Evolutionary conservation across 179 eudicot genomes (phyloP).

Genomic region (Silene noctiflora): DNA sequence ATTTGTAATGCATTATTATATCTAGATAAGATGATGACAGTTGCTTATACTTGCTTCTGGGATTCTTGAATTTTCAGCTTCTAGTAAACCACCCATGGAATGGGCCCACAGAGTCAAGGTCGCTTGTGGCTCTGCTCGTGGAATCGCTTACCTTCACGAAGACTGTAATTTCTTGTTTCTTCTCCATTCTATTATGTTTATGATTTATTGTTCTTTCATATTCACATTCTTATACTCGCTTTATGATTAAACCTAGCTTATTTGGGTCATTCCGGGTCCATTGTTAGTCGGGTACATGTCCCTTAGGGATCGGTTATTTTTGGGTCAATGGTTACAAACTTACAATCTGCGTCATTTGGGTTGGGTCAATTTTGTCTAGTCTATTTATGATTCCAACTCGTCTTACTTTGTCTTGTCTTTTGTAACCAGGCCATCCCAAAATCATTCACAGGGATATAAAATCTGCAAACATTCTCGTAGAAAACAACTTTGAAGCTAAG

Average conservation of each 20-base stretch:
- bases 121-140: slow-evolving; percentile 95
- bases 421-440: slow-evolving; percentile 74
- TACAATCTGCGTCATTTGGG: background rate
- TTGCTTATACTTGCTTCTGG: slow-evolving; percentile 10
- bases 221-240: background rate
- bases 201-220: background rate
- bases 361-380: too few species aligned
- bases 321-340: background rate
- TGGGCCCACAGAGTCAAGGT: slow-evolving; percentile 83
- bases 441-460: slow-evolving; percentile 96
- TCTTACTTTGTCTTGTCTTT: slow-evolving; percentile 7
- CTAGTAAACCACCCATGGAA: slow-evolving; percentile 61
- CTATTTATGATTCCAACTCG: background rate
- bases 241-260: background rate
- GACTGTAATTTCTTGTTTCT: slow-evolving; percentile 54
- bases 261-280: too few species aligned
- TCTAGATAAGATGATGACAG: slow-evolving; percentile 13
- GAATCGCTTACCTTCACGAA: slow-evolving; percentile 94
- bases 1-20: background rate
- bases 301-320: too few species aligned
- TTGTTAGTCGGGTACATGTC: too few species aligned
- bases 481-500: slow-evolving; percentile 79
- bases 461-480: slow-evolving; percentile 85
- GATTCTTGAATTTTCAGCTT: slow-evolving; percentile 41
- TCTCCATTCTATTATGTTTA: slow-evolving; percentile 4